phyloP scores from a whole-genome alignment of 345 rosid species.

The Eucalyptus pauciflora region DNA sequence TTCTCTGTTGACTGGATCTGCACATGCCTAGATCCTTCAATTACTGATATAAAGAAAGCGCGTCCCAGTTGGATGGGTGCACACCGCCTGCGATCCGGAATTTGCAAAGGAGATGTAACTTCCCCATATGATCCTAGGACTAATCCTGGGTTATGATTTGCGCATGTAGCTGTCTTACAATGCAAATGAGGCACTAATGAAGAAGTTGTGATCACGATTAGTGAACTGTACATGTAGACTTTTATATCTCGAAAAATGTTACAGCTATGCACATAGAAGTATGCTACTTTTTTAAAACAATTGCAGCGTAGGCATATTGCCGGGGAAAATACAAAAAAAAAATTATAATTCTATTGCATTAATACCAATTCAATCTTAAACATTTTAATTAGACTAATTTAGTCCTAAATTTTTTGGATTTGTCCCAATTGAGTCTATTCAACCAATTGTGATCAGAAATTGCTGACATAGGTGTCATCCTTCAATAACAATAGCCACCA shows the following conservation, averaged over 20 bases:
- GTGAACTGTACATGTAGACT: not conserved
- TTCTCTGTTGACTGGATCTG: not conserved
- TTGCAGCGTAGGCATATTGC: not conserved
- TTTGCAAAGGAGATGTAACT: accelerated
- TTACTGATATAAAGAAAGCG: not conserved
- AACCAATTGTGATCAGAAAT: accelerated
- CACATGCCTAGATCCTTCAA: not conserved
- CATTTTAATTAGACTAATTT: accelerated
- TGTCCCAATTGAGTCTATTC: no score
- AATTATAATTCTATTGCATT: no score
- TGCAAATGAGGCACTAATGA: not conserved
- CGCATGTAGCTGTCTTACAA: not conserved
- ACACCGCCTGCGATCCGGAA: not conserved
- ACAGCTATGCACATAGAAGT: not conserved
- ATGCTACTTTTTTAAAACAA: not conserved
- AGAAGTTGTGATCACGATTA: not conserved
- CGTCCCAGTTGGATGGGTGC: not conserved
- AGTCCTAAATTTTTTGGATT: accelerated
- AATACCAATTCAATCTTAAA: no score
- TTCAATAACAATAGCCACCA: no score
- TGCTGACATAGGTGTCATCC: no score
- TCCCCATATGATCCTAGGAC: not conserved
- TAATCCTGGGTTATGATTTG: not conserved
- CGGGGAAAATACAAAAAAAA: no score
- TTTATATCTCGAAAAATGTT: not conserved